Percentiles rank a stretch among this genome's conserved stretches.
Evolutionary conservation across 371 early-diverging fungal species (phyloP).

Genomic region (Mucor lusitanicus): DNA sequence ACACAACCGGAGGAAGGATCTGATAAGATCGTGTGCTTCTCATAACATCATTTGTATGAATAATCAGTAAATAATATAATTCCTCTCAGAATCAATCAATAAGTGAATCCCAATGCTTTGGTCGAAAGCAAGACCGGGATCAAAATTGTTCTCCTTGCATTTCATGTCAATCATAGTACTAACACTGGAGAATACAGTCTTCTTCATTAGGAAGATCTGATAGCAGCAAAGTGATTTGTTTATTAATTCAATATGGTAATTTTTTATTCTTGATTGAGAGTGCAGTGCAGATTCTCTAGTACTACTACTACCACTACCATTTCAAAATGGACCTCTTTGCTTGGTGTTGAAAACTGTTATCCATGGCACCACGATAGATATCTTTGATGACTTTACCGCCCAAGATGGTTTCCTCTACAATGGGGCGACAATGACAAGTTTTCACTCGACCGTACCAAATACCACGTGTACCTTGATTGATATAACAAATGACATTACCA

Average conservation of each 20-base stretch:
- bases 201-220: not conserved
- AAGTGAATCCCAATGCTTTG: not conserved
- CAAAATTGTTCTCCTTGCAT: too few species aligned
- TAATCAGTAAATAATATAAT: too few species aligned
- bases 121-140: not conserved
- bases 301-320: too few species aligned
- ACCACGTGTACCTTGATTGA: constrained; percentile 46
- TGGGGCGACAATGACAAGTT: constrained; percentile 50
- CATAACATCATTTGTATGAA: too few species aligned
- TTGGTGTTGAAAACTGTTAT: constrained; percentile 42
- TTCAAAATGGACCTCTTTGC: constrained; percentile 13
- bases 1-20: not conserved
- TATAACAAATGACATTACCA: constrained; percentile 67
- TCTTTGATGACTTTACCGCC: constrained; percentile 53
- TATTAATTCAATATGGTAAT: not conserved
- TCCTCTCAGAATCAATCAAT: not conserved
- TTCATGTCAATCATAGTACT: not conserved
- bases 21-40: not conserved
- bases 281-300: not conserved
- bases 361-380: constrained; percentile 56
- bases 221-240: not conserved
- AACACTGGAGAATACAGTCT: not conserved
- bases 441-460: constrained; percentile 64
- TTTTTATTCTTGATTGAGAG: not conserved
- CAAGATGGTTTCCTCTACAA: constrained; percentile 51